Evolutionary conservation across 2,329 filamentous ascomycete genomes (phyloP).

Genomic region (Neopestalotiopsis clavispora): DNA sequence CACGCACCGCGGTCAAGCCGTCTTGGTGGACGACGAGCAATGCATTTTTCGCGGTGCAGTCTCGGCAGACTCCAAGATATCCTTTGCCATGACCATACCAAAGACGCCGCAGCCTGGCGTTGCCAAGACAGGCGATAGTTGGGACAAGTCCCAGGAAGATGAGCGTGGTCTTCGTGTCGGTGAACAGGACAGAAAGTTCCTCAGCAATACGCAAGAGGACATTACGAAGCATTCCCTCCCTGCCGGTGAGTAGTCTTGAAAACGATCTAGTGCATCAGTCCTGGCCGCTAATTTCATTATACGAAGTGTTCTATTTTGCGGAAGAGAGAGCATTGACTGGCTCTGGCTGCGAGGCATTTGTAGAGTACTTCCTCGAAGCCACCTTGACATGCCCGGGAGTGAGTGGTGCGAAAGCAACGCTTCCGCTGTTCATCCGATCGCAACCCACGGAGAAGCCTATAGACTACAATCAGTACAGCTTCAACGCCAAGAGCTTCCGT

Average conservation of each 20-base stretch:
- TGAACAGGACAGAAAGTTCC: not conserved
- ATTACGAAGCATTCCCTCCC: slow-evolving; percentile 17
- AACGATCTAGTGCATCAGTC: not conserved
- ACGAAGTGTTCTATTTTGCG: slow-evolving; percentile 14
- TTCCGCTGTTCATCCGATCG: slow-evolving; percentile 17
- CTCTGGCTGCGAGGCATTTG: slow-evolving; percentile 16
- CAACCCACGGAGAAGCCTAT: slow-evolving; percentile 14
- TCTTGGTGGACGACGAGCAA: slow-evolving; percentile 13
- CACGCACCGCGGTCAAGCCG: slow-evolving; percentile 15
- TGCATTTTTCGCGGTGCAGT: slow-evolving; percentile 14
- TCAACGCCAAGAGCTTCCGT: not conserved
- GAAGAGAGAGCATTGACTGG: not conserved
- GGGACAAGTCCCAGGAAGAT: not conserved
- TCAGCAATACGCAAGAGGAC: slow-evolving; percentile 19
- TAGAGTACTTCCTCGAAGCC: slow-evolving; percentile 22
- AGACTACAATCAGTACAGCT: slow-evolving; percentile 5
- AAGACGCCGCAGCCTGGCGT: slow-evolving; percentile 15
- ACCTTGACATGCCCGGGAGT: slow-evolving; percentile 11
- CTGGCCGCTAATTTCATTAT: not conserved
- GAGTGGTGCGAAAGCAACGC: not conserved
- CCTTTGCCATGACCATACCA: slow-evolving; percentile 18
- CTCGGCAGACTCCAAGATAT: not conserved
- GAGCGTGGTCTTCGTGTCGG: not conserved
- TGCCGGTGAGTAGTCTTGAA: not conserved
- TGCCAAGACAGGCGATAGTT: slow-evolving; percentile 16